Base-by-base conservation (phyloP, 176 grass and related monocot species). In the Aegilops longissima region DNA sequence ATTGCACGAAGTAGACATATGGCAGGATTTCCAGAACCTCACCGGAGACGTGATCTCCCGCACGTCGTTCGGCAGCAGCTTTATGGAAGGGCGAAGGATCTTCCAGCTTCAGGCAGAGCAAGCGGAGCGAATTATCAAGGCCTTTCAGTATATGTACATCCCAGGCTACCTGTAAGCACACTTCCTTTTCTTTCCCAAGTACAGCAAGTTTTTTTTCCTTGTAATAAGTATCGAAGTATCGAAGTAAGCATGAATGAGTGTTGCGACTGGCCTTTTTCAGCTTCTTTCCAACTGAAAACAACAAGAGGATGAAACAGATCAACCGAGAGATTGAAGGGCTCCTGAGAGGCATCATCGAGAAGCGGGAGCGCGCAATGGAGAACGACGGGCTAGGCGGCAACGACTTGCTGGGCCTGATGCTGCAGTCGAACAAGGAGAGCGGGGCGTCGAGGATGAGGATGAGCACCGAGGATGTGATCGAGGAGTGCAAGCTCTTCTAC, bases 401-500 rank as follows among this genome's bases (percentile, higher is more conserved):
- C 20, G 94, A 97, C 82, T 65, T 97, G 39, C 87, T 97, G 14
- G 94, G 92, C 29, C 39, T 94, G 59, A 77, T 97, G 51, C 45
- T 97, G 73, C 80, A 94, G 66, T 87, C 88, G 0, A 97, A 90
- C 79, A 85, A 59, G 67, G 85, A 83, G 36, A 89, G 45, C 14
- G 87, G 83, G 44, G 39, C 70, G 61, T 54, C 84, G 3, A 56
- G 38, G 58, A 64, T 71, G 49, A 88, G 82, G 30, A 87, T 97
- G 77, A 94, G 79, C 17, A 90, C 54, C 0, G 94, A 97, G 31
- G 94, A 93, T n/a, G 86, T 97, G 74, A 76, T 94, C 0, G 90
- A 94, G 84, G 95, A 97, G 84, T 94, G 95, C 83, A 97, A 97
- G 81, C 74, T 94, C 20, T 97, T 97, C 81, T 97, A 94, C 83